These are phyloP conservation scores for Dysphania ambrosioides DNA, from an alignment of 148 eudicot species.

Conservation along the genomic window DNA sequence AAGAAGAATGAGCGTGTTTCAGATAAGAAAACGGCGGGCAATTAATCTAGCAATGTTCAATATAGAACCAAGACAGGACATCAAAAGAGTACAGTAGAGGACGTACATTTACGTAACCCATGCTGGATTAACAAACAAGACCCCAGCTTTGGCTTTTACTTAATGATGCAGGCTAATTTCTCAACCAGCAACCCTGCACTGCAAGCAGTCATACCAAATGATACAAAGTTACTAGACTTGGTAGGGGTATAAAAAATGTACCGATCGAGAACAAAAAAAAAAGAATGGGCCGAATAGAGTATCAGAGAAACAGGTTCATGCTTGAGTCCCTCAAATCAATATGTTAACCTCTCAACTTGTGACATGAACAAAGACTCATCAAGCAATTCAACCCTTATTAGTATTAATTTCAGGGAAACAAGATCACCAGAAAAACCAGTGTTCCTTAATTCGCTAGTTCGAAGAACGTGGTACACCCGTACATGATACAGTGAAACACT, in stretches of 20 bases:
- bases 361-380: not conserved
- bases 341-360: not conserved
- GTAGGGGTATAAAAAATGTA: no score
- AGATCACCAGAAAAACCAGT: no score
- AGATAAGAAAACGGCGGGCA: not conserved
- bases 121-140: not conserved
- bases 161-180: not conserved
- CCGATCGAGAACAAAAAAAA: no score
- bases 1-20: not conserved
- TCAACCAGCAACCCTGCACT: constrained; percentile 15
- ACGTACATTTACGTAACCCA: constrained; percentile 15
- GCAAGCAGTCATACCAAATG: constrained; percentile 3
- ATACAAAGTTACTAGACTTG: not conserved
- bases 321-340: no score
- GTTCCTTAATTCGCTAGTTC: no score
- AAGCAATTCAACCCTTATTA: not conserved
- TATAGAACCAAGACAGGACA: not conserved
- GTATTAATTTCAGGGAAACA: not conserved
- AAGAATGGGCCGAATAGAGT: not conserved
- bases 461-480: no score
- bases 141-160: not conserved
- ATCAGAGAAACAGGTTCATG: not conserved
- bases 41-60: not conserved
- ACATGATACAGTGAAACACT: no score
- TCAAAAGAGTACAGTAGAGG: not conserved